Evolutionary conservation across 1,284 basidiomycete genomes (phyloP).

Genomic region (Sphaerobolus stellatus): DNA sequence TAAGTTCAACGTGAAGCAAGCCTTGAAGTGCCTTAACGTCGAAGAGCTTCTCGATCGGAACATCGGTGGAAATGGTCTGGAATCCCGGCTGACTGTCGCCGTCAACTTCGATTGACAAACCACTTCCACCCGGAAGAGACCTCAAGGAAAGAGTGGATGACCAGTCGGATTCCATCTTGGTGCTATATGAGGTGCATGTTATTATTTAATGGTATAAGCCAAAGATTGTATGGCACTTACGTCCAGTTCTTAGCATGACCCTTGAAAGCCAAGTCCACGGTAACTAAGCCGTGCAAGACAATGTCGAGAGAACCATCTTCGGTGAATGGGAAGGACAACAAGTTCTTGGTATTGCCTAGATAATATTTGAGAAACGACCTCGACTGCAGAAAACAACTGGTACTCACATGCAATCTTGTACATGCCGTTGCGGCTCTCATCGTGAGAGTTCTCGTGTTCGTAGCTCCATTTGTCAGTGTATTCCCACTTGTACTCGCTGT

Average conservation of each 20-base stretch:
- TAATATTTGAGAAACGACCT: not conserved
- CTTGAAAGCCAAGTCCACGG: not conserved
- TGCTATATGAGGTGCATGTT: not conserved
- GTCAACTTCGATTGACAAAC: conserved; percentile 21
- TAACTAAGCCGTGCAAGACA: not conserved
- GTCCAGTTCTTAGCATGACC: not conserved
- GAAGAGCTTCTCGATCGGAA: conserved; percentile 11
- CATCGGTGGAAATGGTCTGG: conserved; percentile 12
- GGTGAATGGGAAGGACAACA: not conserved
- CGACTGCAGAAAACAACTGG: not conserved
- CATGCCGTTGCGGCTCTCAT: conserved; percentile 21
- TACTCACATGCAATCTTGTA: conserved; percentile 29
- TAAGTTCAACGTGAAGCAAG: conserved; percentile 19
- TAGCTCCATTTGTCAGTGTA: conserved; percentile 31
- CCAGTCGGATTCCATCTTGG: not conserved
- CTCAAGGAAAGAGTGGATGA: not conserved
- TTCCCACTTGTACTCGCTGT: conserved; percentile 29
- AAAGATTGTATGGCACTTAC: not conserved
- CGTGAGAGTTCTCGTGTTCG: conserved; percentile 23
- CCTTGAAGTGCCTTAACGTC: conserved; percentile 21
- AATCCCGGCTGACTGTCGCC: conserved; percentile 18
- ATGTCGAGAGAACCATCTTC: not conserved
- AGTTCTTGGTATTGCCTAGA: not conserved
- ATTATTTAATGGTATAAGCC: not conserved
- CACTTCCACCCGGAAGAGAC: conserved; percentile 7